Evolutionary conservation across 2,329 filamentous ascomycete species (phyloP), one percentile per base, ranked within the genome.

Genomic region (Didymosphaeria variabile): DNA sequence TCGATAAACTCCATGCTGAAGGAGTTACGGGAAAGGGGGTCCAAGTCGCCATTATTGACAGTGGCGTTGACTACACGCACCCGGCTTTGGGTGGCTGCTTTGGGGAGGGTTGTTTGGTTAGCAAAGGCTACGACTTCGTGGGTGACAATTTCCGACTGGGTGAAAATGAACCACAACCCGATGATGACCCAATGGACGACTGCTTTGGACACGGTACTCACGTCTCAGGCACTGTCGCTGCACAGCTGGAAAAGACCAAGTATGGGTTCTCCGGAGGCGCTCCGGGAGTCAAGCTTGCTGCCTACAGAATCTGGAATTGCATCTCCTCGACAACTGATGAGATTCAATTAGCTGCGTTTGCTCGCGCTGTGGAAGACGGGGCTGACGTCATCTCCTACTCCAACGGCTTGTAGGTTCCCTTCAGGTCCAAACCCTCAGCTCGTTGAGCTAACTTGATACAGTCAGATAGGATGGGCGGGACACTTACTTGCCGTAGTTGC

Each of bases 81-180:
- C 85, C 87, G 1, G 86, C 86, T 29, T 82, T 90, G 0, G 88
- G 88, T 38, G 87, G 87, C 47, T 88, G 88, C 68, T 90, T 89
- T 69, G 88, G 88, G 1, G 68, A 80, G 1, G 85, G 82, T 12
- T 89, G 84, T 65, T 78, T 89, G 46, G 85, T 90, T 19, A 79
- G 81, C 5, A 84, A 82, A 59, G 88, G 88, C 21, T 80, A 80
- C 44, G 87, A 88, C 63, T 79, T 88, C 38, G 83, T 88, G 19
- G 87, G 87, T 23, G 85, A 89, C 57, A 78, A 77, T 56, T 76
- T 72, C 29, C 64, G 61, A 42, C 63, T 61, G 21, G 77, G 74
- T 50, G 55, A 61, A 47, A 80, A 79, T 60, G 76, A 69, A 1
- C 80, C 81, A 12, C 60, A 75, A 0, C 83, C 84, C 1, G 84